These are phyloP conservation scores for Neurospora sp. DNA, from an alignment of 2,329 filamentous ascomycete species.

Conservation along the genomic window DNA sequence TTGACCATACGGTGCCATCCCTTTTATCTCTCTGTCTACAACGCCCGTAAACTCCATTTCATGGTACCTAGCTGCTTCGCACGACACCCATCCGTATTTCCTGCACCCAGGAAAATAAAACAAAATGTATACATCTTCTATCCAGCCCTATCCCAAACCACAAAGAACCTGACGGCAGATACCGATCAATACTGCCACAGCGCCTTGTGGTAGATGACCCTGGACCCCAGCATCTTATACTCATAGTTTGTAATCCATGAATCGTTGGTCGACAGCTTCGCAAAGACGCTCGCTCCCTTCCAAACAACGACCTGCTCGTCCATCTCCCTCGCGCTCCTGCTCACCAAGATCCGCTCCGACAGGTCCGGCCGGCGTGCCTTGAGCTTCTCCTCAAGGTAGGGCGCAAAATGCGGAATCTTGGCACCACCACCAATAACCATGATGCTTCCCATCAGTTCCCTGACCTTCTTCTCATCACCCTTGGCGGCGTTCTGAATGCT, in stretches of 20 bases:
- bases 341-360: constrained; percentile 51
- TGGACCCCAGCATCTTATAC: constrained; percentile 75
- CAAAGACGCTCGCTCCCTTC: constrained; percentile 97
- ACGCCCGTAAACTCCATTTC: neutral
- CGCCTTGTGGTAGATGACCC: constrained; percentile 77
- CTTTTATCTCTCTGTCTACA: neutral
- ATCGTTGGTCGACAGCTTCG: constrained; percentile 84
- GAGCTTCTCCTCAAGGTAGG: constrained; percentile 74
- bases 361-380: constrained; percentile 55
- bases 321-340: constrained; percentile 75
- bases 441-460: constrained; percentile 81
- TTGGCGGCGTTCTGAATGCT: constrained; percentile 81
- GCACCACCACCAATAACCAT: constrained; percentile 84
- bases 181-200: constrained; percentile 42
- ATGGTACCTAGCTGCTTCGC: neutral
- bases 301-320: constrained; percentile 95
- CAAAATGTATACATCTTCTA: neutral
- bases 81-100: neutral
- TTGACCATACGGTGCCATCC: neutral
- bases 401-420: constrained; percentile 69
- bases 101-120: neutral
- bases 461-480: constrained; percentile 84
- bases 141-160: neutral
- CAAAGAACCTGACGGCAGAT: neutral
- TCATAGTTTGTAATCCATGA: constrained; percentile 85